phyloP scores from a whole-genome alignment of 306 rosid species.

The Ochetophila trinervis region DNA sequence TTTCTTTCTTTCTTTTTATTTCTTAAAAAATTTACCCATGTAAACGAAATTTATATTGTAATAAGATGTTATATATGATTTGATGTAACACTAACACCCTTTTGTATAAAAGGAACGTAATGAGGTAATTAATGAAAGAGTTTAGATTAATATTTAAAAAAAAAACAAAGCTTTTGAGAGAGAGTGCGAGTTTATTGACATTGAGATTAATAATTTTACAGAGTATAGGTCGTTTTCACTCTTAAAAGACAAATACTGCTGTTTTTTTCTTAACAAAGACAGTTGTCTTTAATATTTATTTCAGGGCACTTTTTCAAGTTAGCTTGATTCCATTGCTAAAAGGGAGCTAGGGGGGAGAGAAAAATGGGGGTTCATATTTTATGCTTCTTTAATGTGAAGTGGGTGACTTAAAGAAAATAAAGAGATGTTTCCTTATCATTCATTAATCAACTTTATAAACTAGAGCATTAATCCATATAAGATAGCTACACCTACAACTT shows the following conservation, averaged over 20 bases:
- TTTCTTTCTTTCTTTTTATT: background rate
- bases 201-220: conserved; percentile 27
- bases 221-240: conserved; percentile 36
- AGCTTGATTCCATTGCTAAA: conserved; percentile 37
- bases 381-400: conserved; percentile 28
- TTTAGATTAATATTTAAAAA: background rate
- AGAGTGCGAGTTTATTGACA: background rate
- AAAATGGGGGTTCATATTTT: conserved; percentile 27
- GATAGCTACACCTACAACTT: no score
- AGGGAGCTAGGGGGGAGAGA: background rate
- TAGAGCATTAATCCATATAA: conserved; percentile 25
- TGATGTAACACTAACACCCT: conserved; percentile 15
- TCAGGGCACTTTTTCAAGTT: conserved; percentile 24
- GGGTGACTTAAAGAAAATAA: conserved; percentile 31
- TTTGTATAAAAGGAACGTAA: background rate
- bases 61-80: background rate
- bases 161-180: background rate
- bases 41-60: no score
- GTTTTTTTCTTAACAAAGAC: conserved; percentile 50
- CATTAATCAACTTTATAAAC: conserved; percentile 27
- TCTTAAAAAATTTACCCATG: background rate
- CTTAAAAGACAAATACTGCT: conserved; percentile 53
- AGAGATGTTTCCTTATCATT: conserved; percentile 13
- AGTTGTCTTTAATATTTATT: conserved; percentile 51
- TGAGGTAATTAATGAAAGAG: background rate